Evolutionary conservation across 768 basidiomycete genomes (phyloP), one percentile per base, ranked within the genome.

Genomic region (Trametes maxima): DNA sequence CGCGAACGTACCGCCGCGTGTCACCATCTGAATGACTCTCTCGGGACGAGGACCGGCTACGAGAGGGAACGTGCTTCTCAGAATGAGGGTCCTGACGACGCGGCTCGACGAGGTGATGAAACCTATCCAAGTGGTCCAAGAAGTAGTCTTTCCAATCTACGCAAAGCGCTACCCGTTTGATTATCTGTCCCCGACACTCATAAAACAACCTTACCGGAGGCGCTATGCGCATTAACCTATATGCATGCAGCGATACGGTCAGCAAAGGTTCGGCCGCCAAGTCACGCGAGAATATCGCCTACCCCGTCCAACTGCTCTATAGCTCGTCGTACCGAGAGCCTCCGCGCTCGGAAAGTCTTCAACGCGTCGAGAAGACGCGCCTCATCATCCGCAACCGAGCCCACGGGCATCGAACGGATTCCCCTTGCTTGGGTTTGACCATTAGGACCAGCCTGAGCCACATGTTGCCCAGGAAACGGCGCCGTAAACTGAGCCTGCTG

Each of bases 141-240:
- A 58, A 58, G 11, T 58, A 43, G 25, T 58, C 48, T 25, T 58
- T 58, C 57, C 57, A 58, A 5, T 39, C 57, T 58, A 17, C 5
- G 33, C 1, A 28, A 2, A 22, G 45, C 21, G 3, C 10, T n/a
- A 21, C 5, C 21, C 19, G 2, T 14, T 24, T 4, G 24, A 28
- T 14, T 12, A 6, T 5, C 22, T 5, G 16, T 7, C 16, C 14
- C 5, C 24, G 12, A 12, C 7, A 2, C 4, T 5, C 22, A 33
- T 13, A 19, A 25, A 10, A 7, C 1, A 17, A 2, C n/a, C 57
- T 21, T 43, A 58, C 57, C 57, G 2, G 40, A 17, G 2, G 48
- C 48, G 17, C 19, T 51, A 21, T 50, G 48, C 40, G 11, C 21
- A 24, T 58, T 50, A 7, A 51, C 57, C 57, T 58, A n/a, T 21